A percentile compares a stretch with the other conserved stretches of the same genome.
Evolutionary conservation across 345 rosid species (phyloP).

Genomic region (Clausena lansium): DNA sequence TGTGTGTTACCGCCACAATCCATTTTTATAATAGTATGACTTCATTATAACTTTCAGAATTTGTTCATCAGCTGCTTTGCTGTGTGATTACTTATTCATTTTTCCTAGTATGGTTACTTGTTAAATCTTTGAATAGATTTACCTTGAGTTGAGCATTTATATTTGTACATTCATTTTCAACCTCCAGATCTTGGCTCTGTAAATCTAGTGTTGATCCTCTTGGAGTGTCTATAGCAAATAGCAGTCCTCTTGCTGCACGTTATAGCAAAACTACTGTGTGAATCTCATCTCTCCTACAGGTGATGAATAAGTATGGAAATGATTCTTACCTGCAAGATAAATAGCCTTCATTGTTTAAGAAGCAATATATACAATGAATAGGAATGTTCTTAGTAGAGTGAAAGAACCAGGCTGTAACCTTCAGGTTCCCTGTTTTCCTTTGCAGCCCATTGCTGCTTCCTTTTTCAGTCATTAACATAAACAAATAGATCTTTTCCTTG

Average conservation of each 20-base stretch:
- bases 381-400: neutral
- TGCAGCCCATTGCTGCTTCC: neutral
- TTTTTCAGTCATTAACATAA: neutral
- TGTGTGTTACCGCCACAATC: neutral
- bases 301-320: neutral
- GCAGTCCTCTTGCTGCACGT: neutral
- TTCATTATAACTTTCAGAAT: neutral
- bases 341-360: neutral
- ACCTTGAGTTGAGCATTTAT: neutral
- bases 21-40: neutral
- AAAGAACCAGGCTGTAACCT: neutral
- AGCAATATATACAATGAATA: neutral
- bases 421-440: neutral
- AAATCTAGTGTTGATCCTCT: neutral
- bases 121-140: neutral
- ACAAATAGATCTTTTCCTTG: neutral
- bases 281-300: neutral
- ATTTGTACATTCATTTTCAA: neutral
- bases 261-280: neutral
- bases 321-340: neutral
- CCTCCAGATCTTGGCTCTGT: neutral
- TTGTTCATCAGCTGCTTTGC: neutral
- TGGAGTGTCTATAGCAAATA: neutral
- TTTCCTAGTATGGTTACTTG: neutral
- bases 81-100: neutral